Evolutionary conservation across 441 rosid species (phyloP), one percentile per base, ranked within the genome.

Genomic region (Populus tomentosa): DNA sequence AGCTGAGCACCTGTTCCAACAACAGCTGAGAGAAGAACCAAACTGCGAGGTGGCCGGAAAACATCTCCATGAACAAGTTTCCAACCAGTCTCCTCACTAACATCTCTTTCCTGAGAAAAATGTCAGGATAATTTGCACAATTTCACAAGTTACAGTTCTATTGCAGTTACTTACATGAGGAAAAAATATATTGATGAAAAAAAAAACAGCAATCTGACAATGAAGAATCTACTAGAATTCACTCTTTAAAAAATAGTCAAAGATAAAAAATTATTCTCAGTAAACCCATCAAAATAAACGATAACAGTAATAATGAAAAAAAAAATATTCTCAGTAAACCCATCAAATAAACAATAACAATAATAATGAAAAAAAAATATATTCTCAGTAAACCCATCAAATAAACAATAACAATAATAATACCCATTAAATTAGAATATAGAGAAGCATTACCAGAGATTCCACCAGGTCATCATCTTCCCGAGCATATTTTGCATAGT

Each of bases 51-150:
- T 71, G 93, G 87, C 69, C 98, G 87, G 87, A 94, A 94, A 76
- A 94, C 98, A 90, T 94, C 98, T 1, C 98, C 98, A 77, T 94
- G 98, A 75, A 94, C 98, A 83, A 94, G 98, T 84, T 94, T 94
- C 98, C 98, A 94, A 73, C 98, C 98, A 72, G 98, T 91, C 85
- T 94, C 98, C 86, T 94, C 98, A 78, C 90, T 91, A 71, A 93
- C 98, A 86, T 94, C 98, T 78, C 98, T 90, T 87, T 94, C 98
- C 98, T 94, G 90, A 36, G 40, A 28, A 18, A 46, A 18, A 78
- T 6, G 23, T 36, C 33, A 42, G 64, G 65, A 53, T 10, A 13
- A 23, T 33, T 5, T 1, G 28, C 46, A 53, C 26, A 56, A 63
- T 53, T 28, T 46, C 56, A 46, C 2, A 14, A 46, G 56, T 46